Percentiles rank a stretch among this genome's conserved stretches.
These are phyloP conservation scores for Crassisporium funariophilum DNA, from an alignment of 768 basidiomycete genomes.

Conservation along the genomic window DNA sequence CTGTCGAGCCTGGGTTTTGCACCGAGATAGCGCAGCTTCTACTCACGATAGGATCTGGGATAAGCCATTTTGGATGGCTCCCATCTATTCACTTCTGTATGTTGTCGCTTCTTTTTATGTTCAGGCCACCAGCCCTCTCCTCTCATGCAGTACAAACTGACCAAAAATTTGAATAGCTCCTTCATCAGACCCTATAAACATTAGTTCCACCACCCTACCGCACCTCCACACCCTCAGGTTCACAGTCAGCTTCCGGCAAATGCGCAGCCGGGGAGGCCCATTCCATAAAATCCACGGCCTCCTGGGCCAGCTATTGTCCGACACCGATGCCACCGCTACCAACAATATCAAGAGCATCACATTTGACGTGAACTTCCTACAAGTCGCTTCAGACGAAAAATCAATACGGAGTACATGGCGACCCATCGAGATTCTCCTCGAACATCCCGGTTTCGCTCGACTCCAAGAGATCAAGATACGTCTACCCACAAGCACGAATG, in stretches of 20 bases:
- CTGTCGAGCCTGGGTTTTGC: conserved; percentile 22
- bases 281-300: conserved; percentile 19
- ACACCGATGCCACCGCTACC: not conserved
- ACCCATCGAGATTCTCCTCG: conserved; percentile 16
- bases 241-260: conserved; percentile 20
- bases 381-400: conserved; percentile 6
- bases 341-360: conserved; percentile 16
- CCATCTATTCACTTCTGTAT: conserved; percentile 25
- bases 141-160: too few relatives aligned
- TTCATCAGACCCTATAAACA: conserved; percentile 18
- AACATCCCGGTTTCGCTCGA: conserved; percentile 2
- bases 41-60: conserved; percentile 8
- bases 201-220: conserved; percentile 9
- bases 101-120: conserved; percentile 3
- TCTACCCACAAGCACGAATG: conserved; percentile 14
- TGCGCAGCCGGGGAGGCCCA: conserved; percentile 8
- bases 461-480: conserved; percentile 15
- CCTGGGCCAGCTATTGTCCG: conserved; percentile 6
- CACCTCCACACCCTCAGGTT: conserved; percentile 16
- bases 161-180: conserved; percentile 12
- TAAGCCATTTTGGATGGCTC: conserved; percentile 22
- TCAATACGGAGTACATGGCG: conserved; percentile 17
- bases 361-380: conserved; percentile 22
- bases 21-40: conserved; percentile 18
- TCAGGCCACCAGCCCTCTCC: not conserved